Conservation (phyloP, 1,139 yeast species). For the Hyphopichia fennica region DNA sequence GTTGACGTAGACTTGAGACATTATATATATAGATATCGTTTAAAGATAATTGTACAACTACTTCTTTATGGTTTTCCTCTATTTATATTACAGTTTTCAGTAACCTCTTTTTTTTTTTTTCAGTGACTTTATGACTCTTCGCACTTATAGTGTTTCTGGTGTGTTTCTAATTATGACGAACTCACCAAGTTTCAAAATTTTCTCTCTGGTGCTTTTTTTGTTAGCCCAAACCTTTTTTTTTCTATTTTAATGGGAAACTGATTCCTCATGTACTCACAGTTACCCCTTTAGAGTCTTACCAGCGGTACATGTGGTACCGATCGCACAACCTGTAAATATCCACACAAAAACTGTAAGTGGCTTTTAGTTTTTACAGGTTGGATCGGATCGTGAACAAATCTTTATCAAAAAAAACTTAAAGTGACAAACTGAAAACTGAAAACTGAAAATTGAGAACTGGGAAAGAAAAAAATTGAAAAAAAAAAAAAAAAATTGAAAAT, state of each 20-base stretch:
- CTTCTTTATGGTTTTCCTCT: not conserved
- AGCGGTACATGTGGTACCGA: too few species aligned
- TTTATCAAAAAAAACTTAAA: not conserved
- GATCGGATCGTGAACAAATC: not conserved
- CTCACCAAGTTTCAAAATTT: too few species aligned
- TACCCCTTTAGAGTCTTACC: too few species aligned
- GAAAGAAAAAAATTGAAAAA: not conserved
- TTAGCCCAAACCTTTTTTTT: too few species aligned
- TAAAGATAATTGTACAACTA: too few species aligned
- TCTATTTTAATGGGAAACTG: too few species aligned
- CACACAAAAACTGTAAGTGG: not conserved
- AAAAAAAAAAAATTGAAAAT: not conserved
- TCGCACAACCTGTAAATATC: not conserved
- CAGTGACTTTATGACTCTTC: not conserved
- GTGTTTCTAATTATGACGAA: too few species aligned
- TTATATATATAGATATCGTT: not conserved
- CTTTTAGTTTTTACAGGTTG: not conserved
- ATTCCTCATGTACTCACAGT: too few species aligned
- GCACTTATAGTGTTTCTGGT: not conserved
- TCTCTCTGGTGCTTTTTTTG: not conserved
- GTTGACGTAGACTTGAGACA: conserved; percentile 55
- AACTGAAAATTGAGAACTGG: too few species aligned
- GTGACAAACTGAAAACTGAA: too few species aligned
- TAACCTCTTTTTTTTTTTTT: not conserved
- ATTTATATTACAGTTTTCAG: not conserved